Evolutionary conservation across 352 stramenopile genomes (phyloP).

Genomic region (Paralagenidium karlingii): DNA sequence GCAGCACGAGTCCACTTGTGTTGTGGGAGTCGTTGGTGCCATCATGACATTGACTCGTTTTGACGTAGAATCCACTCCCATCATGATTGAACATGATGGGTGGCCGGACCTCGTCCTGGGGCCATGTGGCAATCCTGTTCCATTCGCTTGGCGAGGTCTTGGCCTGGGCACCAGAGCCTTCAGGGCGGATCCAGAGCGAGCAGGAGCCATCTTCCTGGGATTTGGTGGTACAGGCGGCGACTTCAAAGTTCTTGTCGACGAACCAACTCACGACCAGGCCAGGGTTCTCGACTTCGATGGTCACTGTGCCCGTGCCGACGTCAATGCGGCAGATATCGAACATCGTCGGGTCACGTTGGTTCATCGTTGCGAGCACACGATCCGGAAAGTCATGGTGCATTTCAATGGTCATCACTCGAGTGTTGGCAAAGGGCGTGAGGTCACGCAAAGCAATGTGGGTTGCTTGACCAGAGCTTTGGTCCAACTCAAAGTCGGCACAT

Average conservation of each 20-base stretch:
- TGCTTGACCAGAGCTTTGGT: no score
- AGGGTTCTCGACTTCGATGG: conserved; percentile 16
- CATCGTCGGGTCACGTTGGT: conserved; percentile 17
- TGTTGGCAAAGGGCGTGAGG: conserved; percentile 18
- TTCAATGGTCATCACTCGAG: conserved; percentile 18
- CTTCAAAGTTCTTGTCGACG: conserved; percentile 15
- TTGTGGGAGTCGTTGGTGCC: no score
- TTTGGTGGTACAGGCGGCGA: conserved; percentile 8
- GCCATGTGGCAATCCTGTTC: conserved; percentile 20
- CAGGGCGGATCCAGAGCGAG: conserved; percentile 12
- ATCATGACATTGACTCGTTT: conserved; percentile 18
- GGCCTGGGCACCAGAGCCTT: conserved; percentile 6
- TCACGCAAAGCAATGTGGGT: conserved; percentile 15
- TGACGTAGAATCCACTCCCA: conserved; percentile 16
- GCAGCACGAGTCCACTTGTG: conserved; percentile 23
- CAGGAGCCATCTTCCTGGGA: conserved; percentile 12
- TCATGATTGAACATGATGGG: conserved; percentile 16
- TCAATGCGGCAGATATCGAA: conserved; percentile 22
- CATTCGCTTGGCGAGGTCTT: no score
- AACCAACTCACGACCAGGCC: conserved; percentile 15
- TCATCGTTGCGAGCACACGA: conserved; percentile 18
- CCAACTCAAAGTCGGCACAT: conserved; percentile 18
- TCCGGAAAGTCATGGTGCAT: conserved; percentile 15
- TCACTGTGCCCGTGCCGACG: conserved; percentile 10
- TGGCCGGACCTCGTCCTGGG: conserved; percentile 15